Evolutionary conservation across 2,329 filamentous ascomycete species (phyloP), one percentile per base, ranked within the genome.

Genomic region (Coniochaeta pulveracea): DNA sequence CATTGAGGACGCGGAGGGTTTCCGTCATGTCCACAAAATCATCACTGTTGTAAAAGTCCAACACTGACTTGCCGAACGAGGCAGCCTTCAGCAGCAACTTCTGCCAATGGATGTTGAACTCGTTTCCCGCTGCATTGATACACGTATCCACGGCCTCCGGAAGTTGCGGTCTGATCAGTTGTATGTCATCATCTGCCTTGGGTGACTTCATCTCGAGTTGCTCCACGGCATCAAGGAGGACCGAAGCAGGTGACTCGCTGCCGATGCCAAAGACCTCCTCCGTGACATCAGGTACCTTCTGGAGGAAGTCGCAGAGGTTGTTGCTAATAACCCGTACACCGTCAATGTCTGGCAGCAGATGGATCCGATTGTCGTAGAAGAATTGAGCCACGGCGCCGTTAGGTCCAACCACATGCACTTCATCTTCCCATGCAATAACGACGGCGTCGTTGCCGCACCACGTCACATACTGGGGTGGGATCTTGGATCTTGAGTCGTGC

Each of bases 21-120:
- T 98, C 89, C 45, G 86, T 94, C 80, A 95, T 96, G 41, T 96
- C 89, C 34, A 98, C 91, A 57, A 96, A 98, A 43, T 98, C 89
- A 49, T 98, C 91, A 50, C 88, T 95, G 56, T 91, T 95, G 59
- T 96, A 98, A 10, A 96, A 77, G 47, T 96, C 91, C 4, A 98
- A 69, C 0, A 96, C 91, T 0, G 91, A 96, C 55, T 98, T 98
- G 40, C 91, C 91, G 53, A 95, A 96, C 0, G 89, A 96, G 0
- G 91, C 91, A 5, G 91, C 91, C 53, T 93, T 93, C n/a, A 98
- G 67, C 2, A 98, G 66, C 46, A 93, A 77, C 52, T 96, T 98
- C 51, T 98, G 91, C 85, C 88, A 93, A 49, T 89, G 77, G 2
- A 80, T 66, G 46, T 79, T 85, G 52, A 86, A 95, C 54, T 98